A percentile compares a stretch with the other conserved stretches of the same genome.
Conservation (phyloP, 495 filamentous ascomycete species). For the Penicillium fimorum region DNA sequence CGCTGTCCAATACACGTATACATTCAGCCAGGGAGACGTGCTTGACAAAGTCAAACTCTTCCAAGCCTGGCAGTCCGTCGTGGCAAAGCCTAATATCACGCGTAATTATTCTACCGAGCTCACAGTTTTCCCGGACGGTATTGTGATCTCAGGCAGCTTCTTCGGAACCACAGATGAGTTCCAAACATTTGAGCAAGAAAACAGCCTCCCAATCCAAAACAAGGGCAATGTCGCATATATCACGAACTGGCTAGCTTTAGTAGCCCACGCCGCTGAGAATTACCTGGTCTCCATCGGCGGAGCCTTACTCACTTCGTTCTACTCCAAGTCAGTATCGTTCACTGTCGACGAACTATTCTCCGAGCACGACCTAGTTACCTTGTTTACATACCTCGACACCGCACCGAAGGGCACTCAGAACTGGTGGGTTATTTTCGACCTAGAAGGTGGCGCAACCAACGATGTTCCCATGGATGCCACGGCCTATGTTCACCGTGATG, state of each 20-base stretch:
- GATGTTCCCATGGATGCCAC: conserved; percentile 41
- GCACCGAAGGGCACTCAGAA: conserved; percentile 43
- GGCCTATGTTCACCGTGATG: conserved; percentile 45
- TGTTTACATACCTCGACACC: conserved; percentile 46
- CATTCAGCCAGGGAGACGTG: conserved; percentile 36
- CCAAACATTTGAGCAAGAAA: conserved; percentile 28
- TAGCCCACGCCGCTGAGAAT: conserved; percentile 49
- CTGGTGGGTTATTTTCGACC: conserved; percentile 45
- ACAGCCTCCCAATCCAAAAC: conserved; percentile 25
- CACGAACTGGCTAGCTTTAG: conserved; percentile 53
- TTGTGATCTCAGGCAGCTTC: conserved; percentile 40
- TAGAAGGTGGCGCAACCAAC: conserved; percentile 44
- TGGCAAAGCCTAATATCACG: conserved; percentile 45
- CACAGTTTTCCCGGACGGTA: conserved; percentile 27
- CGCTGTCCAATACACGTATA: conserved; percentile 38
- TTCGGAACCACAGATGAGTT: conserved; percentile 44
- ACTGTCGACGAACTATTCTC: conserved; percentile 41
- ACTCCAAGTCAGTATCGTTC: conserved; percentile 52
- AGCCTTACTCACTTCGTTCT: conserved; percentile 40
- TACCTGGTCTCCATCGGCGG: conserved; percentile 22
- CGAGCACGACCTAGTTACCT: conserved; percentile 32
- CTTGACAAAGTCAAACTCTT: conserved; percentile 32
- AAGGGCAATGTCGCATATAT: conserved; percentile 36
- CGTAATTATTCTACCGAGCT: conserved; percentile 50
- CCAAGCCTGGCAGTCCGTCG: conserved; percentile 39